Percentiles rank a stretch among this genome's conserved stretches.
Evolutionary conservation across 192 early-diverging fungal genomes (phyloP).

Genomic region (Umbelopsis vinacea): DNA sequence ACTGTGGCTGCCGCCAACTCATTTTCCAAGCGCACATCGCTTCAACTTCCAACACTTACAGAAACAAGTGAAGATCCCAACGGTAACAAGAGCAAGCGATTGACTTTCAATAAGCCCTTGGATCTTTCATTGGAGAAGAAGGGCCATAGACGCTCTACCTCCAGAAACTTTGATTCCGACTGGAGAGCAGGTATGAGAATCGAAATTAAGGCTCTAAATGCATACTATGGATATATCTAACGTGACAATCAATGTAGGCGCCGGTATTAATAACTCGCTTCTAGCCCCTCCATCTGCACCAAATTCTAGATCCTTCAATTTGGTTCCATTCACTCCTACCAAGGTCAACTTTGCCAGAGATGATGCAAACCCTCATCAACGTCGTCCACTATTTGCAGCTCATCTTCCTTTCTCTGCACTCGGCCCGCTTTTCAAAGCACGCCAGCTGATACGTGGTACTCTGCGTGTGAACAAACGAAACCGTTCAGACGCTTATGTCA

Average conservation of each 20-base stretch:
- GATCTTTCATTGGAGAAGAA: conserved; percentile 30
- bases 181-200: conserved; percentile 38
- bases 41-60: conserved; percentile 34
- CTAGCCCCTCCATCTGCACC: conserved; percentile 27
- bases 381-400: conserved; percentile 57
- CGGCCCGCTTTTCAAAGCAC: conserved; percentile 49
- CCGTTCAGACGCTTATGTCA: conserved; percentile 87
- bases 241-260: background rate
- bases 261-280: background rate
- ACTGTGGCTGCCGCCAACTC: background rate
- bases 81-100: conserved; percentile 19
- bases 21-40: conserved; percentile 23
- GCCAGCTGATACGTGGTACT: conserved; percentile 70
- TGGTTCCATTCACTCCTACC: conserved; percentile 49
- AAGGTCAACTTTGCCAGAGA: conserved; percentile 48
- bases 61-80: conserved; percentile 24
- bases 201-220: background rate
- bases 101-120: conserved; percentile 43
- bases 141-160: conserved; percentile 37
- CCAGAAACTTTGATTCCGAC: conserved; percentile 46
- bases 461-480: conserved; percentile 88
- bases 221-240: background rate
- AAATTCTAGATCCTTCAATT: conserved; percentile 36
- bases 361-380: conserved; percentile 54
- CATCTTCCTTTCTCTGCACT: conserved; percentile 61